Evolutionary conservation across 176 grass and related monocot genomes (phyloP), one percentile per base, ranked within the genome.

Genomic region (Rhynchospora pubera): DNA sequence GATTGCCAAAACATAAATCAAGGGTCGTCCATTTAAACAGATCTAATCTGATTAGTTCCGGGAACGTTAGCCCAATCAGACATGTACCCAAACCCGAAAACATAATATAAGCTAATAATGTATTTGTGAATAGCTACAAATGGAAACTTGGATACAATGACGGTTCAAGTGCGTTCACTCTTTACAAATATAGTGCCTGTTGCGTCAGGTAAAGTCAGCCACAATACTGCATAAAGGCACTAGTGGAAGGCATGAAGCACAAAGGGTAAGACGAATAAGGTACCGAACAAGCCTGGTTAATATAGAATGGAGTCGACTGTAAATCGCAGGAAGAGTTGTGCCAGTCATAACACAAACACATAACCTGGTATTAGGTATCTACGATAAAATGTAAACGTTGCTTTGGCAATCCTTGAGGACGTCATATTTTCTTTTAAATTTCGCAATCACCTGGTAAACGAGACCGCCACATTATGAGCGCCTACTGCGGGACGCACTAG

Each of bases 401-500:
- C 11, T 81, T 64, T 65, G 79, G 79, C 59, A 82, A 63, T 82
- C 62, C 45, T 30, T 10, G 23, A 42, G 57, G 43, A 64, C 23
- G 43, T 5, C 5, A 28, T 67, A 52, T 64, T 42, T 61, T 67
- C 39, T 18, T 58, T 60, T 62, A 80, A 65, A 61, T 82, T 82
- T 67, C 58, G 79, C 62, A 89, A 82, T 9, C 90, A 75, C 65
- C 90, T 91, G 87, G 21, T 83, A 82, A 61, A 89, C 19, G 21
- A 78, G 79, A 82, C 78, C 3, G 12, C 82, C 83, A 6, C 83
- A 78, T 50, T 81, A 83, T 99, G 91, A 95, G 91, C 96, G 96
- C 84, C 97, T 92, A 87, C 85, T 88, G 84, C 92, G 96, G 88
- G 95, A 89, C 62, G 91, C 93, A 11, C 97, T 81, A 77, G 93